Evolutionary conservation across 2,329 filamentous ascomycete species (phyloP), one percentile per base, ranked within the genome.

Genomic region (Arthrinium puccinioides): DNA sequence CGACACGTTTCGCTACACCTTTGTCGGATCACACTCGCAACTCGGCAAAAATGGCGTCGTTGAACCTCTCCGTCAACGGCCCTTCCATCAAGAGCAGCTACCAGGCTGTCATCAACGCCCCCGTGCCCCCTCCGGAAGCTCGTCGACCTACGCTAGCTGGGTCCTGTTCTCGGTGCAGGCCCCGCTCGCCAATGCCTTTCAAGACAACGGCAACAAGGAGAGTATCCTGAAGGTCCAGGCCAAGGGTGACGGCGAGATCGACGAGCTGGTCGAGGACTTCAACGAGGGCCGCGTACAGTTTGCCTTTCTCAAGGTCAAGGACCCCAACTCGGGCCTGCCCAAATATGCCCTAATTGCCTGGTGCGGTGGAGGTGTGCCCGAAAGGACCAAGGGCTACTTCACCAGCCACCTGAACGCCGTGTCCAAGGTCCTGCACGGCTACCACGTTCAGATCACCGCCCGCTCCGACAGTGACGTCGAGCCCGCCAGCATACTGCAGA

Each of bases 341-440:
- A 98, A 98, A 70, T 85, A 82, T 59, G 87, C 94, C 42, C 74
- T 98, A 48, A 87, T 98, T 57, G 89, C 85, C 48, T 98, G 92
- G 84, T 98, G 92, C 61, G 92, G 92, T 48, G 90, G 94, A 56
- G 92, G 92, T 51, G 92, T 98, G 13, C 92, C 92, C n/a, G 92
- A 98, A 66, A 76, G 90, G 53, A 97, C 90, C 44, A 98, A 97
- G 66, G 92, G 92, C 47, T 97, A 97, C 66, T 98, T 98, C 60
- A 95, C 87, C 48, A 96, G 88, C 65, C 90, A 98, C 64, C 70
- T 92, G 32, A 82, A 84, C 43, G 83, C 87, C 32, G 88, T 97
- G 25, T 82, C 88, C 44, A 96, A 95, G 64, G 74, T 96, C 49
- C 76, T 98, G 28, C 89, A 96, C 66, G 88, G 92, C 48, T 98